A percentile compares a stretch with the other conserved stretches of the same genome.
phyloP scores from a whole-genome alignment of 176 grass and related monocot species.

The Lolium multiflorum region DNA sequence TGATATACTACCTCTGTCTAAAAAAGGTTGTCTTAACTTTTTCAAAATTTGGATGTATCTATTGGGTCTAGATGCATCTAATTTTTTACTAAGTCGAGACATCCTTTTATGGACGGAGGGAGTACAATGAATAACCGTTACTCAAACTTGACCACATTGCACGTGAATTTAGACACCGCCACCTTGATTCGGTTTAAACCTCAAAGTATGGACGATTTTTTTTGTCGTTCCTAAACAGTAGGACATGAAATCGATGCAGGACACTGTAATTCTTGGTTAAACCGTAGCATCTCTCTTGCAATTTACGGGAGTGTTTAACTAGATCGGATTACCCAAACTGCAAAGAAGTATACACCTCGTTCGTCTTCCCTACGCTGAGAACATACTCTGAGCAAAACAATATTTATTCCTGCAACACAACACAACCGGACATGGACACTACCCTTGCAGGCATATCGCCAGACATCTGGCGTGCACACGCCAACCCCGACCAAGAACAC shows the following conservation, averaged over 20 bases:
- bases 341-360: background rate
- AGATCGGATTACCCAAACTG: background rate
- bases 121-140: background rate
- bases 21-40: too few species aligned
- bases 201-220: too few species aligned
- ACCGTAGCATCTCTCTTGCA: background rate
- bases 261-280: background rate
- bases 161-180: background rate
- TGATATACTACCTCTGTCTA: background rate
- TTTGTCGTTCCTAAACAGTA: background rate
- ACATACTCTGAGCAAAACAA: background rate
- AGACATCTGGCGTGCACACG: background rate
- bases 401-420: too few species aligned
- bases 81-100: too few species aligned
- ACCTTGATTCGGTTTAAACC: background rate
- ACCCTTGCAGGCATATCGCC: conserved; percentile 27
- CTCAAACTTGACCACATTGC: background rate
- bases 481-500: background rate
- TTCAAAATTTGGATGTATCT: too few species aligned
- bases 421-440: background rate
- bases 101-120: too few species aligned
- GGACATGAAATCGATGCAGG: background rate
- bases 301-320: background rate
- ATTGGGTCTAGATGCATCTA: too few species aligned
- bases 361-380: background rate